Conservation (phyloP, 2,329 filamentous ascomycete species). For the Xylariaceae sp. region DNA sequence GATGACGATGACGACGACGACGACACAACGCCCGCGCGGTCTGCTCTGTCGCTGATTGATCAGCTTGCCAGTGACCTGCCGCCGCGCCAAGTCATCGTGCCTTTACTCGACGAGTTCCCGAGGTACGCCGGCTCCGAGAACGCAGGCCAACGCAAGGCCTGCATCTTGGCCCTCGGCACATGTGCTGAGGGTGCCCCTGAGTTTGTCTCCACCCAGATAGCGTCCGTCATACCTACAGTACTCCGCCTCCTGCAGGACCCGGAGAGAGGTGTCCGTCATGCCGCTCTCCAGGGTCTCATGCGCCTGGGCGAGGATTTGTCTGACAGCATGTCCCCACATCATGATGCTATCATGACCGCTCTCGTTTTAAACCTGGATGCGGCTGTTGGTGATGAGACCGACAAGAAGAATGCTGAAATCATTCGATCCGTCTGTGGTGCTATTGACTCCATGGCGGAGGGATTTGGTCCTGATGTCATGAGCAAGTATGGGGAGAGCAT, state of each 20-base stretch:
- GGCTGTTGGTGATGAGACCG: conserved; percentile 68
- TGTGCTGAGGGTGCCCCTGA: conserved; percentile 96
- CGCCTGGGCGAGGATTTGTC: conserved; percentile 91
- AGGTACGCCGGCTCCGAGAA: conserved; percentile 76
- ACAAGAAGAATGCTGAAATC: conserved; percentile 80
- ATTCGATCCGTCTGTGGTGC: conserved; percentile 89
- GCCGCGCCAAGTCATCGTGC: conserved; percentile 91
- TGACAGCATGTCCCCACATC: conserved; percentile 84
- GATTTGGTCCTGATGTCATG: conserved; percentile 79
- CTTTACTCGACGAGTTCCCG: conserved; percentile 83
- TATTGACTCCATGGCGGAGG: conserved; percentile 88
- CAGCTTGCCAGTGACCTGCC: conserved; percentile 86
- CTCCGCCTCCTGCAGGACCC: conserved; percentile 81
- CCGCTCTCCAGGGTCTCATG: conserved; percentile 84
- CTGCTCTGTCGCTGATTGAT: conserved; percentile 85
- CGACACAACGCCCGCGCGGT: conserved; percentile 81
- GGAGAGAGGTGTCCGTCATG: conserved; percentile 83
- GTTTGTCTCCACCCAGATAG: conserved; percentile 92
- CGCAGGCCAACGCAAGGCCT: conserved; percentile 82
- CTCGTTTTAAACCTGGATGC: conserved; percentile 88
- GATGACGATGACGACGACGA: conserved; percentile 80
- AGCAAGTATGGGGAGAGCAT: conserved; percentile 80
- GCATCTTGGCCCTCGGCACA: conserved; percentile 89
- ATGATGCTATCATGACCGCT: conserved; percentile 80
- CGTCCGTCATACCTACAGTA: conserved; percentile 82